Evolutionary conservation across 139 green algal genomes (phyloP), one percentile per base, ranked within the genome.

Genomic region (Coelastrella sp.): DNA sequence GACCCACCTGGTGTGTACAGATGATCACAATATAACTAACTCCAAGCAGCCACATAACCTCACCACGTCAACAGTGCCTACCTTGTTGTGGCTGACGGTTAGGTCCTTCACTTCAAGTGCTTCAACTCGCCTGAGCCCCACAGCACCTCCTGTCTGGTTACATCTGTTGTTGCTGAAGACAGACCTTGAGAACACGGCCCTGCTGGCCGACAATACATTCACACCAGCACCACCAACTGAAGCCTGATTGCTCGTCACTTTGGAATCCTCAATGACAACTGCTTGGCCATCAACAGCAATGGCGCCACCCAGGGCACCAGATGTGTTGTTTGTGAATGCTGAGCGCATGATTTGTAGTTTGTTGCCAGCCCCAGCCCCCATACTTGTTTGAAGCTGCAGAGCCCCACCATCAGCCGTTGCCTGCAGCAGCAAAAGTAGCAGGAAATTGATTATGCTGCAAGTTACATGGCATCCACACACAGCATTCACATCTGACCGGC

Each of bases 301-400:
- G 17, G 59, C 80, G 12, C 80, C 80, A 6, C 80, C 80, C 6
- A 86, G 4, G 4, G n/a, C 59, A 4, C 80, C 80, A 17, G 59
- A 86, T 8, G 59, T 86, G 80, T 87, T 87, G 82, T 78, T 78
- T 58, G 25, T 78, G 27, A 87, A 87, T 7, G 7, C 24, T 6
- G 20, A 79, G 27, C 25, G 60, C 60, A 19, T 9, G 0, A 79
- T 27, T 7, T 6, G 25, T 15, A 65, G 14, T 20, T 15, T 66
- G 27, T 49, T 49, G 4, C 49, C 25, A 24, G 10, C 58, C n/a
- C 59, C 60, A 12, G 59, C 65, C n/a, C 60, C 82, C 82, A 73
- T 59, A 4, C 20, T 22, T 10, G 22, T 75, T 9, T 25, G 17
- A 10, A 87, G 22, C 14, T 87, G 81, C 7, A 87, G 15, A 4